Evolutionary conservation across 768 basidiomycete species (phyloP), one percentile per base, ranked within the genome.

Genomic region (Phlegmacium glaucopus): DNA sequence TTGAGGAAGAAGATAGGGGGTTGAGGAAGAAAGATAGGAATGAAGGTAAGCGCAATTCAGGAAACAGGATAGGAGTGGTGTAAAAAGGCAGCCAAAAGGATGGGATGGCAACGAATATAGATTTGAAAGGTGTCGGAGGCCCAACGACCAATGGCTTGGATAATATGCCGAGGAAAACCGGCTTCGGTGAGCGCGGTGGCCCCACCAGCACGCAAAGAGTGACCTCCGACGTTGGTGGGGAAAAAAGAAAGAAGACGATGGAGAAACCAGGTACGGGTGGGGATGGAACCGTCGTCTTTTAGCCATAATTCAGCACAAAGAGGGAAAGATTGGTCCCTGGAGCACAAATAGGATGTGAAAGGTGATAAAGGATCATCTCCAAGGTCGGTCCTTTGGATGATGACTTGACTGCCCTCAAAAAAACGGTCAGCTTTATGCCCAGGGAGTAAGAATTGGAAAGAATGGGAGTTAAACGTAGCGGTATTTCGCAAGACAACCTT

Each of bases 351-450:
- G n/a, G n/a, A n/a, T n/a, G n/a, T n/a, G n/a, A n/a, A n/a, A 22
- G 22, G 22, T 22, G 5, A 5, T 22, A 22, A 22, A 22, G 32
- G 39, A 10, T 41, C 36, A 18, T 48, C 22, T 0, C 25, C 39
- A 5, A 32, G 34, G 5, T 37, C 29, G 6, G 44, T 26, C 1
- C 5, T 9, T 1, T 37, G n/a, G 17, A 59, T 45, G 1, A 58
- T 42, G 26, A 64, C 44, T 5, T 39, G 35, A 28, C 47, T 62
- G 1, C 57, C 64, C 35, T 56, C 52, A 37, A 57, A 61, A 12
- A 49, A 44, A 0, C 37, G 47, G 45, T 70, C 68, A 1, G 58
- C 58, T 42, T 72, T 72, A 47, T 67, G 66, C 0, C 27, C 34
- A 3, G 68, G 68, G 0, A 72, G 53, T 4, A 42, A 13, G 42